phyloP scores from a whole-genome alignment of 371 early-diverging fungal genomes.

The Massospora cicadina region DNA sequence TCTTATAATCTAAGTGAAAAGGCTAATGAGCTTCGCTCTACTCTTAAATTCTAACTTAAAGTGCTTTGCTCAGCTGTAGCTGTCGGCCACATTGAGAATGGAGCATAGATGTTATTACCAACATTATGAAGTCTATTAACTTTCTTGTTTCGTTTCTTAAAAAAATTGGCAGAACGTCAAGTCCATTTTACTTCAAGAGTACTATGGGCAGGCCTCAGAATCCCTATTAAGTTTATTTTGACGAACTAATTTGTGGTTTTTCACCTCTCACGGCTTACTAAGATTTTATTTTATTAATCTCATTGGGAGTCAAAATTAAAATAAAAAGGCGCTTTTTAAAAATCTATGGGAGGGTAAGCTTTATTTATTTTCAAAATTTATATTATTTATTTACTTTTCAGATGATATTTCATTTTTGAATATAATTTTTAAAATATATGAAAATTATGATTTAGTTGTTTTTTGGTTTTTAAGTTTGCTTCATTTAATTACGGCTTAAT shows the following conservation, averaged over 20 bases:
- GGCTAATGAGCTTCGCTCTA: slow-evolving; percentile 88
- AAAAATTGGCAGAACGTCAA: slow-evolving; percentile 99
- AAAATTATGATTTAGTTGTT: no score
- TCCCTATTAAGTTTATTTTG: slow-evolving; percentile 34
- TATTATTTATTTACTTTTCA: no score
- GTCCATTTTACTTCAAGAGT: slow-evolving; percentile 95
- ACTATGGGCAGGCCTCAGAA: slow-evolving; percentile 91
- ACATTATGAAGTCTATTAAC: slow-evolving; percentile 96
- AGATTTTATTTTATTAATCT: neutral
- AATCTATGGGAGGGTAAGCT: no score
- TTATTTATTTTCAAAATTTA: no score
- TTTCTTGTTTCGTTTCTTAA: slow-evolving; percentile 94
- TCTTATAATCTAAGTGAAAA: slow-evolving; percentile 75
- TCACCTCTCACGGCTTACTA: slow-evolving; percentile 8
- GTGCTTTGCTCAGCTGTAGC: slow-evolving; percentile 96
- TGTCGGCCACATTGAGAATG: slow-evolving; percentile 92
- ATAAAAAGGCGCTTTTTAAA: no score
- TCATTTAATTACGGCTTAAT: no score
- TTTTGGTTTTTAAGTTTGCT: no score
- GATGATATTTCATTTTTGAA: no score
- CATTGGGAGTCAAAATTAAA: slow-evolving; percentile 11
- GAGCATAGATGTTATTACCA: slow-evolving; percentile 88
- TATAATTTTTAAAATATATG: no score
- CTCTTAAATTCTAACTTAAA: slow-evolving; percentile 99
- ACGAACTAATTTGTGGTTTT: neutral